Evolutionary conservation across 83 land plant genomes (phyloP).

Genomic region (Thuja plicata): DNA sequence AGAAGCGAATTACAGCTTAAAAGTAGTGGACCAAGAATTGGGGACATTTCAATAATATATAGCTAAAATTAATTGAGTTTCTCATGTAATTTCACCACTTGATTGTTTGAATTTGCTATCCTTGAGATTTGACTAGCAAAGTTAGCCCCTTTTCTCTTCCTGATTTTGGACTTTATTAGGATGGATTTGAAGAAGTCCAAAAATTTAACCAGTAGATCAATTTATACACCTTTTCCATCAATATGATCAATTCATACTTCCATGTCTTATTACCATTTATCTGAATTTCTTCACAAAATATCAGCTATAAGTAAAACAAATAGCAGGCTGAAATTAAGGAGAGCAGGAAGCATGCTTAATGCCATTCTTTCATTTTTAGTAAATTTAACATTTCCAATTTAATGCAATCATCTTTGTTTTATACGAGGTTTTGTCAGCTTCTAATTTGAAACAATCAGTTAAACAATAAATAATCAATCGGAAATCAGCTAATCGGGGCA

Average conservation of each 20-base stretch:
- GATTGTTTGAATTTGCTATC: neutral
- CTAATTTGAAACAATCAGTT: neutral
- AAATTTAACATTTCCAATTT: neutral
- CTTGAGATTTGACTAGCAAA: neutral
- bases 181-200: neutral
- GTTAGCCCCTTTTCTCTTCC: neutral
- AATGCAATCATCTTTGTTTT: neutral
- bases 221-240: neutral
- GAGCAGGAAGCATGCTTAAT: neutral
- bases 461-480: neutral
- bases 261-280: neutral
- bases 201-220: neutral
- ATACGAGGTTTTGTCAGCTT: neutral
- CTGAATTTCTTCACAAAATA: neutral
- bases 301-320: neutral
- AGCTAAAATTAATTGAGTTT: neutral
- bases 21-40: neutral
- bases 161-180: neutral
- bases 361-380: neutral
- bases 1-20: neutral
- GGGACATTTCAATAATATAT: neutral
- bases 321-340: neutral
- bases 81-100: neutral
- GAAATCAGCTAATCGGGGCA: neutral
- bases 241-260: neutral